Conservation (phyloP, 2,329 filamentous ascomycete genomes). For the Capronia epimyces region DNA sequence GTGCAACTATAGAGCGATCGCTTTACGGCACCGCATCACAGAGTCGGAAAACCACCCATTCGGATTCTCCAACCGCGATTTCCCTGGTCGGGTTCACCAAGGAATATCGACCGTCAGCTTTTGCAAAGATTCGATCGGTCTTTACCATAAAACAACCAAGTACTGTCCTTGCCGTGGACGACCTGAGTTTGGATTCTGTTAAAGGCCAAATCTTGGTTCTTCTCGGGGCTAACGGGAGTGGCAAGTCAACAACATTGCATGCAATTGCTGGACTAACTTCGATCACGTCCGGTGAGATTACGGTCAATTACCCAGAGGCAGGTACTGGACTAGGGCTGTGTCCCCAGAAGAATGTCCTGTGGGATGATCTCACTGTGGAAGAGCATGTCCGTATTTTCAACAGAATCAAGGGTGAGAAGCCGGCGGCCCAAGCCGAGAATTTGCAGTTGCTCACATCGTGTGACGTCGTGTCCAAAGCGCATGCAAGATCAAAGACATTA, state of each 20-base stretch:
- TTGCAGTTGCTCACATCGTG: constrained; percentile 60
- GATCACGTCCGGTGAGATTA: constrained; percentile 69
- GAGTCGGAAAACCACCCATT: constrained; percentile 44
- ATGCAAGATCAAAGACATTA: constrained; percentile 67
- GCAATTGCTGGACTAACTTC: constrained; percentile 77
- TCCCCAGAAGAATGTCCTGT: constrained; percentile 90
- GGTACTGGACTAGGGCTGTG: constrained; percentile 78
- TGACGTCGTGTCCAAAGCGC: constrained; percentile 69
- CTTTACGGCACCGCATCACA: constrained; percentile 70
- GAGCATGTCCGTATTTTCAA: constrained; percentile 85
- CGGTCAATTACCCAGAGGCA: constrained; percentile 70
- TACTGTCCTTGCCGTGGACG: constrained; percentile 71
- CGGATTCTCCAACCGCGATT: constrained; percentile 43
- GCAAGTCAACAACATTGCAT: constrained; percentile 85
- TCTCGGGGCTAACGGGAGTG: constrained; percentile 82
- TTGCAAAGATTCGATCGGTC: constrained; percentile 47
- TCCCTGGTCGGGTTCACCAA: constrained; percentile 70
- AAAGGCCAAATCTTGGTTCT: constrained; percentile 80
- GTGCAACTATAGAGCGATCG: constrained; percentile 64
- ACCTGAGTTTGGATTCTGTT: constrained; percentile 63
- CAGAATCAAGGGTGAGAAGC: constrained; percentile 54
- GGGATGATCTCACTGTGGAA: constrained; percentile 79
- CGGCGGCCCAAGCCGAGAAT: constrained; percentile 29
- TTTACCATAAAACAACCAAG: constrained; percentile 50
- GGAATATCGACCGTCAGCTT: constrained; percentile 62